phyloP scores from a whole-genome alignment of 805 yeast genomes.

The Suhomyces sp. region DNA sequence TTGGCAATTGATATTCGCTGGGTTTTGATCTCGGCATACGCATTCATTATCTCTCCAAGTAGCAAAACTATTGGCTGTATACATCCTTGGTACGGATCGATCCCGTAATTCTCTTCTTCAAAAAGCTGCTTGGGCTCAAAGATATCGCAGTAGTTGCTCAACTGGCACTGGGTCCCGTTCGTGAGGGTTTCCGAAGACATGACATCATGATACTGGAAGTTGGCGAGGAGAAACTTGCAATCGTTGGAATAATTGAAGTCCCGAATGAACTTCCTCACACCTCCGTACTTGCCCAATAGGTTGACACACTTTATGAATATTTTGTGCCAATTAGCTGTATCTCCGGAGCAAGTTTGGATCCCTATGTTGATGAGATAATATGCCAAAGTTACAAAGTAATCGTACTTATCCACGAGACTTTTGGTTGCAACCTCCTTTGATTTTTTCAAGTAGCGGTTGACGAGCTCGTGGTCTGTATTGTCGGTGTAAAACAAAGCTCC shows the following conservation, averaged over 20 bases:
- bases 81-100: slow-evolving; percentile 47
- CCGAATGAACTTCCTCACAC: slow-evolving; percentile 28
- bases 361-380: slow-evolving; percentile 22
- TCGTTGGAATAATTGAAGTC: slow-evolving; percentile 34
- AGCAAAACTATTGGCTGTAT: slow-evolving; percentile 36
- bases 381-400: slow-evolving; percentile 17
- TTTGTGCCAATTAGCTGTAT: slow-evolving; percentile 34
- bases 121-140: slow-evolving; percentile 21
- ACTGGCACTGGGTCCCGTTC: slow-evolving; percentile 36
- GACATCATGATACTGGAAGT: slow-evolving; percentile 44
- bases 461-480: slow-evolving; percentile 11
- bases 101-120: slow-evolving; percentile 31
- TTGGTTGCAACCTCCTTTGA: slow-evolving; percentile 13
- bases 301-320: slow-evolving; percentile 30
- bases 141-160: slow-evolving; percentile 32
- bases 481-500: slow-evolving; percentile 22
- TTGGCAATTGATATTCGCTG: background rate
- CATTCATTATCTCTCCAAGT: slow-evolving; percentile 40
- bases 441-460: slow-evolving; percentile 9
- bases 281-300: slow-evolving; percentile 33
- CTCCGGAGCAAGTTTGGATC: slow-evolving; percentile 23
- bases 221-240: slow-evolving; percentile 40
- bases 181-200: slow-evolving; percentile 32
- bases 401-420: slow-evolving; percentile 11
- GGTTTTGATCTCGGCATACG: slow-evolving; percentile 23